Evolutionary conservation across 352 stramenopile species (phyloP), one percentile per base, ranked within the genome.

Genomic region (Globisporangium middletonii): DNA sequence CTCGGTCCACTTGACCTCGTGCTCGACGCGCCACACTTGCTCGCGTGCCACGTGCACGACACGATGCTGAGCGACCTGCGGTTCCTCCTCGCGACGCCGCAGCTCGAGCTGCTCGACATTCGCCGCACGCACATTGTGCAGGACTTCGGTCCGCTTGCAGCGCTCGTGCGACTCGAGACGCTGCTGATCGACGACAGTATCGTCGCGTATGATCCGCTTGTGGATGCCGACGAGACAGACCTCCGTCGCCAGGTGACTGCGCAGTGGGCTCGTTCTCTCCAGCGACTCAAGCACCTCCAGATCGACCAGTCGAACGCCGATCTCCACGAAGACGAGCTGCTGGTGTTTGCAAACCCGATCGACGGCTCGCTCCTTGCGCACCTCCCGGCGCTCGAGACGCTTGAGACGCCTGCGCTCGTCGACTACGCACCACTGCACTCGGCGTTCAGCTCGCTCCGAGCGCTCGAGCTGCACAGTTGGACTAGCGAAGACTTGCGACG

Each of bases 391-490:
- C 45, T 64, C 2, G 43, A 64, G 38, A 68, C 63, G 2, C 60
- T 83, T 5, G 65, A 83, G 38, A 45, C 69, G 2, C 70, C 68
- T 4, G 65, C 65, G 19, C 54, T 79, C 3, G 61, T 64, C 5
- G 58, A 79, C 53, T 79, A 79, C 57, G 35, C 55, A 16, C 60
- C 64, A 12, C 43, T 83, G 45, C 63, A 54, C 13, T 59, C 64
- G 5, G 27, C 70, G 16, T 59, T 64, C 5, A 43, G 50, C 15
- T 74, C 68, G 30, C 62, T 83, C 16, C 58, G 60, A 19, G 70
- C 79, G 37, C 50, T 83, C 35, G 55, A 69, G 49, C 57, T 83
- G 38, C 68, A 77, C 37, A 67, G 72, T 27, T 79, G 70, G 65
- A 72, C 63, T n/a, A 59, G 53, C 28, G 69, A 81, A 4, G 72